phyloP scores from a whole-genome alignment of 164 flowering plant genomes.

The Piper longum region DNA sequence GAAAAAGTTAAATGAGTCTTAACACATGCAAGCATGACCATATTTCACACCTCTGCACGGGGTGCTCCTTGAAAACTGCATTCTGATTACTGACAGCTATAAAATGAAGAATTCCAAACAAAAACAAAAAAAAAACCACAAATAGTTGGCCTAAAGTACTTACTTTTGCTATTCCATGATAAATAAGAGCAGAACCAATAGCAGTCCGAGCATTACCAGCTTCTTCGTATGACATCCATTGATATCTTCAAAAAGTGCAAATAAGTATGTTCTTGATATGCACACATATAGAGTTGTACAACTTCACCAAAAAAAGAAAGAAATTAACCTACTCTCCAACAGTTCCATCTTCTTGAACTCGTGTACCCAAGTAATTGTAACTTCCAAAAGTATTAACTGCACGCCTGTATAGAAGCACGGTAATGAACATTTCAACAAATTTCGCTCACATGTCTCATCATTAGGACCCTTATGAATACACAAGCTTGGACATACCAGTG shows the following conservation, averaged over 20 bases:
- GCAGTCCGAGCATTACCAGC: conserved; percentile 73
- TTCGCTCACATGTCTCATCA: neutral
- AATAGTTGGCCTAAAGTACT: conserved; percentile 6
- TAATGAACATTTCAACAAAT: neutral
- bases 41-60: neutral
- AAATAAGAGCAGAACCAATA: conserved; percentile 70
- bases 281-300: conserved; percentile 2
- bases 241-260: conserved; percentile 41
- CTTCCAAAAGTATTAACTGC: conserved; percentile 58
- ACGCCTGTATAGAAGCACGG: conserved; percentile 22
- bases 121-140: neutral
- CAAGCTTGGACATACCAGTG: too few relatives aligned
- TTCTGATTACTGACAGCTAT: neutral
- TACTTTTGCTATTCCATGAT: conserved; percentile 67
- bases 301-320: conserved; percentile 3
- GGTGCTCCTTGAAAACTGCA: neutral
- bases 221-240: conserved; percentile 99
- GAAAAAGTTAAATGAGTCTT: neutral
- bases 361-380: conserved; percentile 78
- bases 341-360: conserved; percentile 74
- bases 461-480: too few relatives aligned
- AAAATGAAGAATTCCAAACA: neutral
- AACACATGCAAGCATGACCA: neutral
- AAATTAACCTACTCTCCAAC: conserved; percentile 45
- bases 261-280: neutral